Conservation (phyloP, 306 rosid genomes). For the Casuarina glauca region DNA sequence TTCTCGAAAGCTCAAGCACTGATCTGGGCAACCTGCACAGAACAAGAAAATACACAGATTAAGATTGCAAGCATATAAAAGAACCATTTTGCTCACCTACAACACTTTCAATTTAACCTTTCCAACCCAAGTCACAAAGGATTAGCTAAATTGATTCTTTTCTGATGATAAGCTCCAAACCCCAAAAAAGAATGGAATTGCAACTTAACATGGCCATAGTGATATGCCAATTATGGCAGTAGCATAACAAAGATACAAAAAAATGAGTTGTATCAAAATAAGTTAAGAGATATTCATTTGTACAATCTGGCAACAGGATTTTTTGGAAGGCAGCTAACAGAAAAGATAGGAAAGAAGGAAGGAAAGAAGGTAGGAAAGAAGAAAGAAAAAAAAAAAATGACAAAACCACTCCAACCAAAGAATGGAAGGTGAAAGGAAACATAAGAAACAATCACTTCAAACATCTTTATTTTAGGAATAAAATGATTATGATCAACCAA, state of each 20-base stretch:
- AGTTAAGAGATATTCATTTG: not conserved
- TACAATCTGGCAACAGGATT: not conserved
- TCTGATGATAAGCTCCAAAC: too few species aligned
- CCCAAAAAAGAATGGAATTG: constrained; percentile 7
- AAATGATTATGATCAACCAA: not conserved
- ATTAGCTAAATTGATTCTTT: too few species aligned
- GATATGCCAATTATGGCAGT: not conserved
- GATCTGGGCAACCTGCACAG: constrained; percentile 72
- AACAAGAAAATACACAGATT: constrained; percentile 3
- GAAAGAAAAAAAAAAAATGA: not conserved
- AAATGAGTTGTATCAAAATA: not conserved
- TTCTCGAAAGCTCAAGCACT: constrained; percentile 85
- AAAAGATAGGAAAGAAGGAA: too few species aligned
- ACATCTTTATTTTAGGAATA: not conserved
- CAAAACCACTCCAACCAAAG: not conserved
- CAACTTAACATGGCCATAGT: too few species aligned
- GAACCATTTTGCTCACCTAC: constrained; percentile 21
- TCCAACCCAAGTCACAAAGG: not conserved
- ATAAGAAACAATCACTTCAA: not conserved
- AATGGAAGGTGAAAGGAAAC: not conserved
- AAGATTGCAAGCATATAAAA: constrained; percentile 13
- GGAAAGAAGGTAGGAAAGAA: too few species aligned
- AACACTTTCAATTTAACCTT: not conserved
- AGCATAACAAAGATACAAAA: not conserved
- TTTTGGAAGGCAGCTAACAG: not conserved